Base-by-base conservation (phyloP, 805 yeast genomes). In the Candida dajiaensis region DNA sequence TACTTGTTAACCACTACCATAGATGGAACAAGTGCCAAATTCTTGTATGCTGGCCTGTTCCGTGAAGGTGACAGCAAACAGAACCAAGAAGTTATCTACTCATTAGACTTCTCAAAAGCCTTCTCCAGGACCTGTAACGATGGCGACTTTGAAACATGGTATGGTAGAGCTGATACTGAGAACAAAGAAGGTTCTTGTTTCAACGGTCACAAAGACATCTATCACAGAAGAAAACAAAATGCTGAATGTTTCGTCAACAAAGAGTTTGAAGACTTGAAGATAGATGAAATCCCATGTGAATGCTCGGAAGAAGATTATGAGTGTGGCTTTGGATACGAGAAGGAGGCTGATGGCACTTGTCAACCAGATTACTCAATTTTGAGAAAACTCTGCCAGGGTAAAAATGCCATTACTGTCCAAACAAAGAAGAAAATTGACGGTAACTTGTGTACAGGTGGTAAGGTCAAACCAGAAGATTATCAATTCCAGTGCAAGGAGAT, bases 21-120 rank as follows among this genome's bases (percentile, higher is more conserved):
- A 19, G 95, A 87, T 66, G 88, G 92, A 0, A 74, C 89, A 0
- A 78, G 90, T 1, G 62, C 73, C n/a, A 75, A 74, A 43, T 79
- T 88, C 51, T 50, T 83, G n/a, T 46, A 82, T 6, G 58, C 67
- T 26, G 89, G 87, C 3, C 19, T 68, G 2, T 53, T 49, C 25
- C 46, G 42, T 9, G 49, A 46, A 1, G 42, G 33, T 2, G 47
- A 41, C 11, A 50, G 2, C 57, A 48, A 45, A 1, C 13, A 21
- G 4, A 16, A 23, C 1, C 31, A 41, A 1, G 54, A 57, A 38
- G 48, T 47, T 0, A 8, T 55, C 9, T 69, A 69, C 51, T 50
- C 71, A 0, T 53, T 85, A 41, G 88, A 85, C 56, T 83, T 86
- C 53, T 54, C 77, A 0, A 68, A 72, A 4, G 87, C 85, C 0